Evolutionary conservation across 306 rosid species (phyloP).

Genomic region (Lathyrus tuberosus): DNA sequence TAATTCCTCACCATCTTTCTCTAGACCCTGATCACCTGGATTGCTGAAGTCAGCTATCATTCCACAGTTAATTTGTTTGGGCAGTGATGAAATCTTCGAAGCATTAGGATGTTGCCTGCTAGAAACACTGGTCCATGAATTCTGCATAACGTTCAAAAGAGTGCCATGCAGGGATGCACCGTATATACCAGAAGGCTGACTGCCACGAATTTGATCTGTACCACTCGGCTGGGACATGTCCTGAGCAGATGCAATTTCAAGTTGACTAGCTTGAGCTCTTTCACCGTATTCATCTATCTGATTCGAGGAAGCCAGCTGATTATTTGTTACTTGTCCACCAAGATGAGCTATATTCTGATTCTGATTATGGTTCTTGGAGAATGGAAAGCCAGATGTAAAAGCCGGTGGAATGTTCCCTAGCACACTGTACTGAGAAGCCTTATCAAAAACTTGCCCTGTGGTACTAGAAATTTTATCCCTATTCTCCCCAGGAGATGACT

Average conservation of each 20-base stretch:
- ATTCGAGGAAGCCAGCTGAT: constrained; percentile 54
- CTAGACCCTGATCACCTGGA: constrained; percentile 51
- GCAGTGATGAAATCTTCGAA: constrained; percentile 45
- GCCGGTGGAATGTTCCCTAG: constrained; percentile 56
- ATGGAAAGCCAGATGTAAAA: constrained; percentile 62
- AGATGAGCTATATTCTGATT: constrained; percentile 58
- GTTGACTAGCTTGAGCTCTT: constrained; percentile 56
- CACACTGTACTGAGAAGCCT: constrained; percentile 49
- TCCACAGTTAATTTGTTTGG: constrained; percentile 45
- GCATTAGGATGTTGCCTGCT: constrained; percentile 54
- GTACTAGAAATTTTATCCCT: constrained; percentile 52
- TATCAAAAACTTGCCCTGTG: constrained; percentile 54
- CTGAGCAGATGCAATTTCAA: constrained; percentile 48
- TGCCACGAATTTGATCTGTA: constrained; percentile 44
- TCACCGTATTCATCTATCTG: constrained; percentile 57
- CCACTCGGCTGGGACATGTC: constrained; percentile 59
- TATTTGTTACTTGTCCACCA: constrained; percentile 51
- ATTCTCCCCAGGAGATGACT: constrained; percentile 63
- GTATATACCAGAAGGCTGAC: constrained; percentile 46
- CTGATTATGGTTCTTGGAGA: constrained; percentile 58
- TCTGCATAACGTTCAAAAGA: constrained; percentile 54
- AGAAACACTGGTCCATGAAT: constrained; percentile 69
- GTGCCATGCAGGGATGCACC: constrained; percentile 49
- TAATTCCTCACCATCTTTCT: constrained; percentile 47
- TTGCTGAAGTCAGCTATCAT: constrained; percentile 47